A percentile compares a stretch with the other conserved stretches of the same genome.
These are phyloP conservation scores for Turnera subulata DNA, from an alignment of 345 rosid species.

Conservation along the genomic window DNA sequence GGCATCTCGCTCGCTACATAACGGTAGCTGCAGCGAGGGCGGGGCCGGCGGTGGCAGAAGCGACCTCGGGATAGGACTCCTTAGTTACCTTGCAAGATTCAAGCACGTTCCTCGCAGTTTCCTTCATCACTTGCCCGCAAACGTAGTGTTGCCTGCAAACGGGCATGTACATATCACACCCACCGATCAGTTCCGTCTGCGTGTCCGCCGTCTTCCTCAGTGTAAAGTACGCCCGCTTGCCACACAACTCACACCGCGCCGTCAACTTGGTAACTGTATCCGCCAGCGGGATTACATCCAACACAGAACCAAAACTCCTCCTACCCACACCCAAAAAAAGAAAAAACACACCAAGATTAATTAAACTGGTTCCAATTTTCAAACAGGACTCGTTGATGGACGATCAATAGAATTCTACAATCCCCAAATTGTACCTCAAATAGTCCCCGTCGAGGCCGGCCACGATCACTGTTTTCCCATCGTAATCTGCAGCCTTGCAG, in stretches of 20 bases:
- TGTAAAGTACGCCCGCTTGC: slow-evolving; percentile 74
- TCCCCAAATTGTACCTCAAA: slow-evolving; percentile 46
- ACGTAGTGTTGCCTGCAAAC: slow-evolving; percentile 81
- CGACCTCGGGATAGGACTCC: slow-evolving; percentile 24
- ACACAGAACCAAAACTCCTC: slow-evolving; percentile 80
- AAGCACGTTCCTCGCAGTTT: slow-evolving; percentile 29
- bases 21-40: no score
- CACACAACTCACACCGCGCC: slow-evolving; percentile 80
- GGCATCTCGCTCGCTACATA: no score
- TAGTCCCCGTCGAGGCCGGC: slow-evolving; percentile 94
- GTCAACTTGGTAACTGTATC: slow-evolving; percentile 73
- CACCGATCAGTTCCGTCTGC: slow-evolving; percentile 65
- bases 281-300: slow-evolving; percentile 77
- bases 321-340: slow-evolving; percentile 42
- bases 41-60: slow-evolving; percentile 13
- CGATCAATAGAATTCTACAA: not conserved
- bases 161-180: slow-evolving; percentile 83
- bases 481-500: slow-evolving; percentile 71
- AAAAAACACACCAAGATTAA: no score
- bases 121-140: slow-evolving; percentile 38
- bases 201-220: slow-evolving; percentile 62
- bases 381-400: no score
- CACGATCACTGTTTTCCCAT: slow-evolving; percentile 67
- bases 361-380: no score
- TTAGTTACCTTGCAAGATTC: slow-evolving; percentile 27